Percentiles rank a stretch among this genome's conserved stretches.
These are phyloP conservation scores for Pisolithus orientalis DNA, from an alignment of 768 basidiomycete species.

Conservation along the genomic window DNA sequence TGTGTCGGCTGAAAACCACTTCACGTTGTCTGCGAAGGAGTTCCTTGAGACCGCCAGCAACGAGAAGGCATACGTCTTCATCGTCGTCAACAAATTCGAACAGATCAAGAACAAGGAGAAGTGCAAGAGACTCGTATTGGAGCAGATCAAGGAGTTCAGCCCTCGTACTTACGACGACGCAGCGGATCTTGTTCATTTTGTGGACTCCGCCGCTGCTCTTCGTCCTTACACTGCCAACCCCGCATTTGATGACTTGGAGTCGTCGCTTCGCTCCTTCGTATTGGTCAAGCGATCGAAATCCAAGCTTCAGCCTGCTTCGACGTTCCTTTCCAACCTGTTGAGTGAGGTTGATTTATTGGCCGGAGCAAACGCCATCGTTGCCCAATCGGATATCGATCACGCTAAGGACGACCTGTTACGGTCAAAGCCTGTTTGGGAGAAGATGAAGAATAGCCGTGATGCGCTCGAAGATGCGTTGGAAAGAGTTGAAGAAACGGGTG, in stretches of 20 bases:
- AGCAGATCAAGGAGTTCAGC: slow-evolving; percentile 89
- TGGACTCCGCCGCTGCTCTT: slow-evolving; percentile 79
- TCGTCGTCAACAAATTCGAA: slow-evolving; percentile 97
- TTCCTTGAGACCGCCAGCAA: slow-evolving; percentile 90
- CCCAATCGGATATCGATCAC: slow-evolving; percentile 64
- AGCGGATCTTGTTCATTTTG: slow-evolving; percentile 94
- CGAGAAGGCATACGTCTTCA: slow-evolving; percentile 97
- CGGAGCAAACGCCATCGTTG: slow-evolving; percentile 81
- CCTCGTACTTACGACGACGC: slow-evolving; percentile 88
- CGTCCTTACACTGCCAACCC: slow-evolving; percentile 59
- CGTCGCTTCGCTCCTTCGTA: slow-evolving; percentile 87
- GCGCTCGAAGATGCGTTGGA: slow-evolving; percentile 76
- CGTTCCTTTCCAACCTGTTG: slow-evolving; percentile 87
- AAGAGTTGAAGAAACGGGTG: slow-evolving; percentile 67
- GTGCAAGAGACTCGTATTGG: slow-evolving; percentile 80
- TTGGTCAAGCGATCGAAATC: slow-evolving; percentile 94
- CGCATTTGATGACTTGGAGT: slow-evolving; percentile 85
- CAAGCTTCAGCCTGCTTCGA: slow-evolving; percentile 89
- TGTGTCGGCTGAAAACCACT: slow-evolving; percentile 97
- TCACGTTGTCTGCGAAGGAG: slow-evolving; percentile 91
- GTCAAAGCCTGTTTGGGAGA: slow-evolving; percentile 78
- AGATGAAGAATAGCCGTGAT: slow-evolving; percentile 72
- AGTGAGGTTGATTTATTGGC: slow-evolving; percentile 86
- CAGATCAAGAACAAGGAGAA: slow-evolving; percentile 94
- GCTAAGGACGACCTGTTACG: slow-evolving; percentile 65